phyloP scores from a whole-genome alignment of 2,329 filamentous ascomycete genomes.

The Venturia oleaginea region DNA sequence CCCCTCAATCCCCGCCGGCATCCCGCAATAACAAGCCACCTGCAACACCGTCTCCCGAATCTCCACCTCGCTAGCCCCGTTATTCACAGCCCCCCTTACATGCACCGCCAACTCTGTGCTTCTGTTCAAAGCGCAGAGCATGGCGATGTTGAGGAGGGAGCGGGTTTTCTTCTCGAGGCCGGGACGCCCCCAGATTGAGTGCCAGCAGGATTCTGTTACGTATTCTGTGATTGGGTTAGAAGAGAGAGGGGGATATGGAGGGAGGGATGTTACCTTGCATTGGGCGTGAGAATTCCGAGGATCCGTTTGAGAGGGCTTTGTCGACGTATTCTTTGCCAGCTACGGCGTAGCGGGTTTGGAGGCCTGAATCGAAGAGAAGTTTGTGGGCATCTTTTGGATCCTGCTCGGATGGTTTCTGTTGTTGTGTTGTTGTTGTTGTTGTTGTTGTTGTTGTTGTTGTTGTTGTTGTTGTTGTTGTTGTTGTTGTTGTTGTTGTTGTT shows the following conservation, averaged over 20 bases:
- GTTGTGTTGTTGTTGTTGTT: no score
- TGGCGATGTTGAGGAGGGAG: conserved; percentile 54
- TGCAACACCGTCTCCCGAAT: conserved; percentile 51
- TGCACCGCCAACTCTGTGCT: conserved; percentile 52
- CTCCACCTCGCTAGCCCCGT: conserved; percentile 52
- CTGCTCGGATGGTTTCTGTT: neutral
- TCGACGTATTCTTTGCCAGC: conserved; percentile 55
- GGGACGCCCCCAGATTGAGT: conserved; percentile 53
- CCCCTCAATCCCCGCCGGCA: conserved; percentile 46
- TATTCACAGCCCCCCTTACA: conserved; percentile 53
- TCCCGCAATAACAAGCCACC: conserved; percentile 44
- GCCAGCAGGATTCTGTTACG: conserved; percentile 57
- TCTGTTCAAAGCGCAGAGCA: conserved; percentile 54
- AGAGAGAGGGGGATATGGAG: no score
- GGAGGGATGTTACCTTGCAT: conserved; percentile 37
- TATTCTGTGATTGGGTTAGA: conserved; percentile 1
- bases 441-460: no score
- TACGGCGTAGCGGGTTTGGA: conserved; percentile 51
- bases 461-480: no score
- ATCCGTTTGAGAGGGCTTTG: conserved; percentile 44
- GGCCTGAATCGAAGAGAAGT: conserved; percentile 50
- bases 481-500: no score
- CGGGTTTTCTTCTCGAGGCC: conserved; percentile 53
- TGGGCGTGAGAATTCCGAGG: conserved; percentile 49
- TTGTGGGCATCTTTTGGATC: conserved; percentile 35